Base-by-base conservation (phyloP, 2,329 filamentous ascomycete genomes). In the Alternaria ventricosa region DNA sequence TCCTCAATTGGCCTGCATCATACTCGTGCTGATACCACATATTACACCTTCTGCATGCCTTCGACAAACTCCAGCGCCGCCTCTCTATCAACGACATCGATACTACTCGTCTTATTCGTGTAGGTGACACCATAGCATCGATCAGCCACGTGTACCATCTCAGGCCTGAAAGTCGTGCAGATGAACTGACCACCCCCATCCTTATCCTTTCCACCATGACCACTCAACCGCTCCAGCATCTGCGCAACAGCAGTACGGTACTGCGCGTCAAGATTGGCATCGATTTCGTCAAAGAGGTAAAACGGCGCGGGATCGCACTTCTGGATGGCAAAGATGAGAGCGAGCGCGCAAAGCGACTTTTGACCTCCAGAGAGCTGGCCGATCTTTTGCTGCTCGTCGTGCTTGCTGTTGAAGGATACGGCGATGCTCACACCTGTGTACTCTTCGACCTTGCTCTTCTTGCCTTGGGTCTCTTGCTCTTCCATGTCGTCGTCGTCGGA, bases 231-330 rank as follows among this genome's bases (percentile, higher is more conserved):
- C 75, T 95, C 86, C 22, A 99, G 86, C 83, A 98, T 92, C 60
- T 92, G 88, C 3, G 96, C 96, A 11, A 99, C 96, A 1, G 96
- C 95, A 1, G 96, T 97, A 65, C 96, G 92, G 84, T 99, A 99
- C 81, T 99, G 96, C 1, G 96, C 94, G 79, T 99, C 96, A 23
- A 99, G 87, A 78, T 99, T 99, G 80, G 96, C 96, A 77, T 99
- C 96, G 68, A 99, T 97, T 82, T 99, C 96, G 80, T 99, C 96
- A 73, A 99, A 99, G 75, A 99, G 94, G 79, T 99, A 97, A 86
- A 99, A 98, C 1, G 96, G 96, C 47, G 95, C 96, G 10, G 95
- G 96, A 79, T 99, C 96, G 63, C 95, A 97, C 71, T 94, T 93
- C 81, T 99, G 96, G 71, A 99, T 96, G n/a, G 96, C 96, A 78